Base-by-base conservation (phyloP, 2,329 filamentous ascomycete genomes). In the Neonectria faginata region DNA sequence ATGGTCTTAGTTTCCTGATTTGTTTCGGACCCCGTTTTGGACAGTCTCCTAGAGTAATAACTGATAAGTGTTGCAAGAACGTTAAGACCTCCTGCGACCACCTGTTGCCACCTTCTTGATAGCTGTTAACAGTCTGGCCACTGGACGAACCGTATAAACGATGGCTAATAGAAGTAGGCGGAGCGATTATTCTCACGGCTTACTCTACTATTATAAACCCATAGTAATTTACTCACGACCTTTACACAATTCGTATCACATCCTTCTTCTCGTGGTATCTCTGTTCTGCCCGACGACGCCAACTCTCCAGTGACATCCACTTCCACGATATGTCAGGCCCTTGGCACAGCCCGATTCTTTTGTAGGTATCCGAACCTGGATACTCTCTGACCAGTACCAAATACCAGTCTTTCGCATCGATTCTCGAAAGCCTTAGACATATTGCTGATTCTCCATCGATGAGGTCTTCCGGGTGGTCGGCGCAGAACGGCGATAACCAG, bases 191-290 rank as follows among this genome's bases (percentile, higher is more conserved):
- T 36, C 25, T 36, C 5, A 36, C 12, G 33, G 5, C 6, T 5
- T 16, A 14, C 12, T 1, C 14, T 6, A 5, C 5, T 12, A 16
- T 5, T 14, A 16, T 36, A 16, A 7, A 3, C 14, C 6, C 36
- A 39, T 6, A 39, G 16, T n/a, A 39, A 29, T 48, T 3, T 25
- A 25, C 11, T 12, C 44, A 25, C 12, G 7, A 16, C 36, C 11
- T 36, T 27, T 18, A 66, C 45, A 60, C n/a, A 54, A 66, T 42
- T 12, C 48, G 31, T 4, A 64, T 2, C 36, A 54, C 57, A 1
- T 20, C 45, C 20, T 54, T 64, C 61, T 66, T 54, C 18, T 67
- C 65, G 6, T 61, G 27, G 31, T 53, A 65, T 7, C 65, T 57
- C 3, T 56, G 44, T 29, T 65, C 54, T 3, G 54, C 65, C 2